Evolutionary conservation across 2,329 filamentous ascomycete genomes (phyloP).

Genomic region (Exophiala sp.): DNA sequence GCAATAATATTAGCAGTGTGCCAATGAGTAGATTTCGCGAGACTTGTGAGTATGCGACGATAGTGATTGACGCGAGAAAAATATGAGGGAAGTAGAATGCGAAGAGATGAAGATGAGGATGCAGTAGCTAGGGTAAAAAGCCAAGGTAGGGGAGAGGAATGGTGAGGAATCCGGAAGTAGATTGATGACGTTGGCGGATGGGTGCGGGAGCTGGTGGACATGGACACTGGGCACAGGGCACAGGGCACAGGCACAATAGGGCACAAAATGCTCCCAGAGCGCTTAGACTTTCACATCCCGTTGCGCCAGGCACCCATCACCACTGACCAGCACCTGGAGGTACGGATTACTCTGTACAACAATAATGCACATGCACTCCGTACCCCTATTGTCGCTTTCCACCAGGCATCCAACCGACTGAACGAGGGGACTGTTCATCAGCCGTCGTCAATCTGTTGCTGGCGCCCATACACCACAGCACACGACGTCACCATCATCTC

Average conservation of each 20-base stretch:
- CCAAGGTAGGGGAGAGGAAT: neutral
- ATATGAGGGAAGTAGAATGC: neutral
- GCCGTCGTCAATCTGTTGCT: no score
- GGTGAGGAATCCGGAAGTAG: neutral
- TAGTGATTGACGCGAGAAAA: neutral
- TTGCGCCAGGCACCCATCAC: no score
- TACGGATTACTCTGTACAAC: neutral
- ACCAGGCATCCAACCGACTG: neutral
- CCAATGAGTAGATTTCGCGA: neutral
- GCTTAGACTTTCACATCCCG: no score
- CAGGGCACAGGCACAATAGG: neutral
- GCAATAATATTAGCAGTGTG: constrained; percentile 1
- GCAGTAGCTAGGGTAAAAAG: neutral
- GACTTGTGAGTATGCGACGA: neutral
- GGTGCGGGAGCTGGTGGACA: constrained; percentile 9
- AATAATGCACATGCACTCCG: neutral
- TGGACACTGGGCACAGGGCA: neutral
- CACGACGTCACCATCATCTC: constrained; percentile 6
- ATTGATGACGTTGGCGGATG: constrained; percentile 17
- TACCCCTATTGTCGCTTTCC: neutral
- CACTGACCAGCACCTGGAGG: no score
- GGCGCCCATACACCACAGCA: no score
- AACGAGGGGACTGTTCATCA: neutral
- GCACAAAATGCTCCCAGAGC: no score
- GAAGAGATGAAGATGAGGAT: neutral